These are phyloP conservation scores for Globisporangium nodosum DNA, from an alignment of 352 stramenopile species.

Conservation along the genomic window DNA sequence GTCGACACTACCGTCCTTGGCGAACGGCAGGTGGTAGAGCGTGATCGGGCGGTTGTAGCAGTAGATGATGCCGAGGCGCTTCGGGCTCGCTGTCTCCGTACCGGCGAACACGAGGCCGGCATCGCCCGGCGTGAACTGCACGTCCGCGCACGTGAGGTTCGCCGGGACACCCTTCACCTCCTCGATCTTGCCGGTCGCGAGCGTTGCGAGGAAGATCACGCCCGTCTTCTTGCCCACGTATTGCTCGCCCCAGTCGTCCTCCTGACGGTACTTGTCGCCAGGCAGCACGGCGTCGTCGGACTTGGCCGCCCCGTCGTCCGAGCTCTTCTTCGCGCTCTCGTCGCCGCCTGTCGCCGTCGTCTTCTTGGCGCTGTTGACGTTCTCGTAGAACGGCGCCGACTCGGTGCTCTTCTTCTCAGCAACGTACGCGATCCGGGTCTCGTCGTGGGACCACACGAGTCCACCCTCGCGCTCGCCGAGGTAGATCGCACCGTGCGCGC, in stretches of 20 bases:
- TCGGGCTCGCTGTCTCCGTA: conserved; percentile 47
- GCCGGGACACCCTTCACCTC: conserved; percentile 46
- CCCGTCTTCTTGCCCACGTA: conserved; percentile 73
- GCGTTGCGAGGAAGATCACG: conserved; percentile 57
- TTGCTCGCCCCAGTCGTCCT: conserved; percentile 84
- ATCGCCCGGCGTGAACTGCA: conserved; percentile 54
- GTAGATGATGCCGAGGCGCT: conserved; percentile 77
- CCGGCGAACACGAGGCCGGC: conserved; percentile 59
- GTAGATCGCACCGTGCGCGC: conserved; percentile 67
- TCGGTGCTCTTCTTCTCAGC: conserved; percentile 59
- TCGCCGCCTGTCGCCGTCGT: conserved; percentile 3
- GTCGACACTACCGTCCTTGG: conserved; percentile 6
- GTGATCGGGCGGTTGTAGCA: conserved; percentile 78
- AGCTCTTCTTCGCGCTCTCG: conserved; percentile 13
- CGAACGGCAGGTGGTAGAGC: conserved; percentile 48
- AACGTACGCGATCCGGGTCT: conserved; percentile 67
- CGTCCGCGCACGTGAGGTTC: conserved; percentile 62
- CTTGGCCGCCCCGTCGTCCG: background rate
- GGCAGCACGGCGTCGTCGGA: conserved; percentile 12
- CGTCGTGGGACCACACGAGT: conserved; percentile 68
- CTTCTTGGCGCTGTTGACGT: conserved; percentile 39
- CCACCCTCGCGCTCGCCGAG: conserved; percentile 65
- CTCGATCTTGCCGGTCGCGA: conserved; percentile 57
- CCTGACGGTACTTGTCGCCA: conserved; percentile 59
- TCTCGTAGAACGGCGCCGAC: conserved; percentile 45